A percentile compares a stretch with the other conserved stretches of the same genome.
phyloP scores from a whole-genome alignment of 495 filamentous ascomycete genomes.

The Talaromyces nanjingensis region DNA sequence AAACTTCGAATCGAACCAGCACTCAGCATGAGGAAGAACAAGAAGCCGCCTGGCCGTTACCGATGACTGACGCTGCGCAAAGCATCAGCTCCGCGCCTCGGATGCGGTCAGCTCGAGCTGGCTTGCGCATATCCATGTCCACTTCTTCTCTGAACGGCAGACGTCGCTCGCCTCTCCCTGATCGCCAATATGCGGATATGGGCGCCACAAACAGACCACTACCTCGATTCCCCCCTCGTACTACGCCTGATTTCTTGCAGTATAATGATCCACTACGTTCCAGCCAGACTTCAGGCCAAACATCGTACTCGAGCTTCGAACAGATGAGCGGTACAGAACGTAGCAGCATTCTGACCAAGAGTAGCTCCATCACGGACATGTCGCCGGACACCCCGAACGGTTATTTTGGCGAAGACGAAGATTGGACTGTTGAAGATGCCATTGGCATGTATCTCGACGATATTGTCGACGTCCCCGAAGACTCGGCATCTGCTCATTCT shows the following conservation, averaged over 20 bases:
- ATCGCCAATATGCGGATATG: slow-evolving; percentile 15
- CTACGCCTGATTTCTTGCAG: slow-evolving; percentile 21
- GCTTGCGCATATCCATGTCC: slow-evolving; percentile 37
- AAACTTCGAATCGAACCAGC: background rate
- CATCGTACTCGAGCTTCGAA: slow-evolving; percentile 62
- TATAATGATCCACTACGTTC: slow-evolving; percentile 54
- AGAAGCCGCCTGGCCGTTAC: slow-evolving; percentile 4
- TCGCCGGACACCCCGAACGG: slow-evolving; percentile 52
- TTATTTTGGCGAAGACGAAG: slow-evolving; percentile 55
- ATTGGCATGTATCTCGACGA: slow-evolving; percentile 90
- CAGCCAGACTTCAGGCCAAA: slow-evolving; percentile 65
- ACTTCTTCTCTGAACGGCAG: slow-evolving; percentile 25
- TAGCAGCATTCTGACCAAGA: slow-evolving; percentile 74
- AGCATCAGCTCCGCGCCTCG: background rate
- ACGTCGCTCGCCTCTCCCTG: slow-evolving; percentile 21
- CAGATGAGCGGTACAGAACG: slow-evolving; percentile 66
- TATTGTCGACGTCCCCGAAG: slow-evolving; percentile 55
- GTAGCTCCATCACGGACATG: slow-evolving; percentile 62
- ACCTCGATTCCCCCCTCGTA: slow-evolving; percentile 27
- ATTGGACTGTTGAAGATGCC: slow-evolving; percentile 83
- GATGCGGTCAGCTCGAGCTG: slow-evolving; percentile 17
- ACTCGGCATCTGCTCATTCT: slow-evolving; percentile 23
- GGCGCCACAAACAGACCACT: slow-evolving; percentile 6
- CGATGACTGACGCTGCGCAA: background rate
- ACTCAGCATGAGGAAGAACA: background rate